Evolutionary conservation across 2,329 filamentous ascomycete species (phyloP).

Genomic region (Aureobasidium sp.): DNA sequence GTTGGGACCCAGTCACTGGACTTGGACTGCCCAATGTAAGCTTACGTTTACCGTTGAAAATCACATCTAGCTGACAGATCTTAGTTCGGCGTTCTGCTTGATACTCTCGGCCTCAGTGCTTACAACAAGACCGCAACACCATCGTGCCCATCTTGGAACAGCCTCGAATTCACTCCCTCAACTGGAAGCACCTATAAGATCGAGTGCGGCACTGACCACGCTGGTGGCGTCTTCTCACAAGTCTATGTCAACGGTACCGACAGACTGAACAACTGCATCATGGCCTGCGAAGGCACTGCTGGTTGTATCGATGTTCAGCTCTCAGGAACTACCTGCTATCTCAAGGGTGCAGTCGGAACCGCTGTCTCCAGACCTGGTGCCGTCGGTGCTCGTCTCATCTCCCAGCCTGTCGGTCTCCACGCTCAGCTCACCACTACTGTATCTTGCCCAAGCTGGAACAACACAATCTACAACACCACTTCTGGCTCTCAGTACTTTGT

Average conservation of each 20-base stretch:
- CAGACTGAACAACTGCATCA: slow-evolving; percentile 18
- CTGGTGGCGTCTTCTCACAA: slow-evolving; percentile 18
- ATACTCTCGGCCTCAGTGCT: neutral
- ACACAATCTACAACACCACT: slow-evolving; percentile 11
- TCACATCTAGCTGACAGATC: too few species aligned
- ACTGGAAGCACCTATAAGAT: slow-evolving; percentile 19
- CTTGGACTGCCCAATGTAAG: slow-evolving; percentile 19
- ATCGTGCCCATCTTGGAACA: slow-evolving; percentile 18
- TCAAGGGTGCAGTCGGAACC: slow-evolving; percentile 18
- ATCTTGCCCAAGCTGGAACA: slow-evolving; percentile 17
- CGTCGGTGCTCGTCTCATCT: slow-evolving; percentile 15
- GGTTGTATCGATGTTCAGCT: slow-evolving; percentile 21
- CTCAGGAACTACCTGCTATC: slow-evolving; percentile 21
- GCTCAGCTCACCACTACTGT: neutral
- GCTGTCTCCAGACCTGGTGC: slow-evolving; percentile 12
- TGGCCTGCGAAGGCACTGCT: slow-evolving; percentile 16
- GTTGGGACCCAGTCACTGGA: slow-evolving; percentile 27
- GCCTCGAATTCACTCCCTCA: slow-evolving; percentile 15
- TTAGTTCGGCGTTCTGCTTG: slow-evolving; percentile 11
- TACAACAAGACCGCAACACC: neutral
- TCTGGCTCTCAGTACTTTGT: slow-evolving; percentile 19
- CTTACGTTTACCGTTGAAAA: too few species aligned
- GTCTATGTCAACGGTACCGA: slow-evolving; percentile 19
- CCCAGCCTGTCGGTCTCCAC: neutral
- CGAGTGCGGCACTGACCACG: slow-evolving; percentile 22